Conservation (phyloP, 1,284 basidiomycete species). For the Pterula multifida region DNA sequence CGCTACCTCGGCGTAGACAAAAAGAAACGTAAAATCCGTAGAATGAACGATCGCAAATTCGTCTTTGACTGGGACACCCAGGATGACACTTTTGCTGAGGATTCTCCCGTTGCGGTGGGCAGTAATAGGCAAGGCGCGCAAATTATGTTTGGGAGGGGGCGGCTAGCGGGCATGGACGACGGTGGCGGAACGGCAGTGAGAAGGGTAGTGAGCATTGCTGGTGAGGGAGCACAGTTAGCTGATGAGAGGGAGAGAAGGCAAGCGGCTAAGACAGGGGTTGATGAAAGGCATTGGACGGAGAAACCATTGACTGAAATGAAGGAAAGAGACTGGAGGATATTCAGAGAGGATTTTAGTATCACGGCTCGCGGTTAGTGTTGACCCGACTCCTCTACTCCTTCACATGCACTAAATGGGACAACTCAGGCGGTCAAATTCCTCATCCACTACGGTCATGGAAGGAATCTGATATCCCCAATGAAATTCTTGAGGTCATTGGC, state of each 20-base stretch:
- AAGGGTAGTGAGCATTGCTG: constrained; percentile 17
- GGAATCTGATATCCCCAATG: constrained; percentile 75
- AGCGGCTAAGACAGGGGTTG: constrained; percentile 72
- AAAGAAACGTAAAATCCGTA: constrained; percentile 88
- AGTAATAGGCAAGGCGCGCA: constrained; percentile 67
- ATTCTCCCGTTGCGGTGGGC: constrained; percentile 51
- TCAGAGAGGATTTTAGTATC: constrained; percentile 97
- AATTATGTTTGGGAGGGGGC: constrained; percentile 78
- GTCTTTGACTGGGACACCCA: constrained; percentile 97
- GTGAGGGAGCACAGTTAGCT: constrained; percentile 42
- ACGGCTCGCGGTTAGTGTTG: constrained; percentile 61
- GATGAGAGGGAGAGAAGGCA: constrained; percentile 73
- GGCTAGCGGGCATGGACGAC: constrained; percentile 80
- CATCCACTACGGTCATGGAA: constrained; percentile 86
- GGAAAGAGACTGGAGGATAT: constrained; percentile 98
- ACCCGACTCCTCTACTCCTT: background rate
- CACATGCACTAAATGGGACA: constrained; percentile 7
- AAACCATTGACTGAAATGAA: constrained; percentile 91
- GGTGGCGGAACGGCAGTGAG: constrained; percentile 31
- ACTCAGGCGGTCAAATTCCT: constrained; percentile 80
- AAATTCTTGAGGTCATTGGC: constrained; percentile 78
- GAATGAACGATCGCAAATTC: constrained; percentile 91
- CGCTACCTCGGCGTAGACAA: constrained; percentile 86
- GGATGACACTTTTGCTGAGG: constrained; percentile 77
- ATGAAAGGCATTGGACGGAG: constrained; percentile 96